Evolutionary conservation across 768 basidiomycete genomes (phyloP).

Genomic region (Favolaschia claudopus): DNA sequence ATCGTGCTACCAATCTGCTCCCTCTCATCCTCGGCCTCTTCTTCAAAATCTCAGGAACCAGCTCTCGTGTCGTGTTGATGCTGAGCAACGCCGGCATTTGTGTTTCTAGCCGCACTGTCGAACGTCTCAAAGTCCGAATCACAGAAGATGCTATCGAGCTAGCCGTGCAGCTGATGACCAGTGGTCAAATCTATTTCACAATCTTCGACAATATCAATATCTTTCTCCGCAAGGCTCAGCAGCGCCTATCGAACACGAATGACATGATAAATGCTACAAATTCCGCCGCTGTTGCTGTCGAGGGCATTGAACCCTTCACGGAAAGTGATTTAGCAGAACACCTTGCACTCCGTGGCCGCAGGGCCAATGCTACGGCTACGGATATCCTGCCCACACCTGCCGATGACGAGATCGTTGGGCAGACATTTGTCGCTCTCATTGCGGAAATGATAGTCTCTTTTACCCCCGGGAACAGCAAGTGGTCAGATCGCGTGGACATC

Average conservation of each 20-base stretch:
- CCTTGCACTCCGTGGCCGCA: slow-evolving; percentile 23
- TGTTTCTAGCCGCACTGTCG: slow-evolving; percentile 35
- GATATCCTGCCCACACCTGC: slow-evolving; percentile 30
- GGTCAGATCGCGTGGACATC: slow-evolving; percentile 19
- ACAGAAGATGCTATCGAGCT: slow-evolving; percentile 33
- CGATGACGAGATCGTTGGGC: slow-evolving; percentile 24
- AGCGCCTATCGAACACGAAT: slow-evolving; percentile 37
- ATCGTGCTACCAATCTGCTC: slow-evolving; percentile 37
- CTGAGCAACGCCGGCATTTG: slow-evolving; percentile 37
- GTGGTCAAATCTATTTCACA: slow-evolving; percentile 23
- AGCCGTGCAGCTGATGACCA: slow-evolving; percentile 33
- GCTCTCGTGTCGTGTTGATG: slow-evolving; percentile 34
- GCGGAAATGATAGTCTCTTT: slow-evolving; percentile 22
- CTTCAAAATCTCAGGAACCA: slow-evolving; percentile 38
- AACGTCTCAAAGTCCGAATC: slow-evolving; percentile 34
- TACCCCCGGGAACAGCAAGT: slow-evolving; percentile 17
- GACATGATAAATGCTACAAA: slow-evolving; percentile 39
- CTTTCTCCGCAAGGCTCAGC: slow-evolving; percentile 38
- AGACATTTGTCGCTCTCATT: slow-evolving; percentile 15
- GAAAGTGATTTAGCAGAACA: slow-evolving; percentile 22
- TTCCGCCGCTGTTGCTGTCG: slow-evolving; percentile 20
- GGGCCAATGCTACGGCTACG: slow-evolving; percentile 10
- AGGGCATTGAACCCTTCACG: slow-evolving; percentile 5
- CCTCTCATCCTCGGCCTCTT: slow-evolving; percentile 40
- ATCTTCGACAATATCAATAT: slow-evolving; percentile 46